Evolutionary conservation across 2,329 filamentous ascomycete species (phyloP).

Genomic region (Diaporthe destruens): DNA sequence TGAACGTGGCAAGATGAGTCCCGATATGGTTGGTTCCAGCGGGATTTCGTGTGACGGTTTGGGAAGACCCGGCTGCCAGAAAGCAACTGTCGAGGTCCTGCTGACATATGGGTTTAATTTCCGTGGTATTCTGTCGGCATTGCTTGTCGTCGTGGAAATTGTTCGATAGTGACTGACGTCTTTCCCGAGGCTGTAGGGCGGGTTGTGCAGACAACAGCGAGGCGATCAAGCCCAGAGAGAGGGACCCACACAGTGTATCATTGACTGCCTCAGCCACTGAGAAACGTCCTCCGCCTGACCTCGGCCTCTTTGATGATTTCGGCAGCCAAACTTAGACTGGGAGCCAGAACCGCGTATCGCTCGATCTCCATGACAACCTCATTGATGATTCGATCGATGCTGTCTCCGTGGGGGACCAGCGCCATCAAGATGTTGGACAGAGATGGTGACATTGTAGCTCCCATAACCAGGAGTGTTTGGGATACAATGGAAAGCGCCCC

Average conservation of each 20-base stretch:
- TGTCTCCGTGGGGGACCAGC: slow-evolving; percentile 67
- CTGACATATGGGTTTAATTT: slow-evolving; percentile 1
- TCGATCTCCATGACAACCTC: slow-evolving; percentile 83
- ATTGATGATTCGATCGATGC: slow-evolving; percentile 81
- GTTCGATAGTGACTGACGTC: background rate
- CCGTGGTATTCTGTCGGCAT: background rate
- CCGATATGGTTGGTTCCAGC: slow-evolving; percentile 2
- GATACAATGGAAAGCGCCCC: slow-evolving; percentile 86
- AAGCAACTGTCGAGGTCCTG: background rate
- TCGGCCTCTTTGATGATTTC: slow-evolving; percentile 87
- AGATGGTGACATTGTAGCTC: slow-evolving; percentile 82
- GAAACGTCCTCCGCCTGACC: slow-evolving; percentile 74
- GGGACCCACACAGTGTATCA: background rate
- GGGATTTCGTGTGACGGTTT: background rate
- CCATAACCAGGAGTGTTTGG: slow-evolving; percentile 86
- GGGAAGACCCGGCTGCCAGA: background rate
- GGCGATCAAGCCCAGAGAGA: background rate
- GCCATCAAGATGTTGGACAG: slow-evolving; percentile 74
- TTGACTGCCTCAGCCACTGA: slow-evolving; percentile 59
- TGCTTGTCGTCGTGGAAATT: background rate
- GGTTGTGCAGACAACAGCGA: background rate
- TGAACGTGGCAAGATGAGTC: slow-evolving; percentile 3
- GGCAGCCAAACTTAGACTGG: slow-evolving; percentile 80
- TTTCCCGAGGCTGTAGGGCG: background rate
- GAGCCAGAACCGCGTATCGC: slow-evolving; percentile 79